Conservation (phyloP, 1,284 basidiomycete species). For the Cerrena zonata region DNA sequence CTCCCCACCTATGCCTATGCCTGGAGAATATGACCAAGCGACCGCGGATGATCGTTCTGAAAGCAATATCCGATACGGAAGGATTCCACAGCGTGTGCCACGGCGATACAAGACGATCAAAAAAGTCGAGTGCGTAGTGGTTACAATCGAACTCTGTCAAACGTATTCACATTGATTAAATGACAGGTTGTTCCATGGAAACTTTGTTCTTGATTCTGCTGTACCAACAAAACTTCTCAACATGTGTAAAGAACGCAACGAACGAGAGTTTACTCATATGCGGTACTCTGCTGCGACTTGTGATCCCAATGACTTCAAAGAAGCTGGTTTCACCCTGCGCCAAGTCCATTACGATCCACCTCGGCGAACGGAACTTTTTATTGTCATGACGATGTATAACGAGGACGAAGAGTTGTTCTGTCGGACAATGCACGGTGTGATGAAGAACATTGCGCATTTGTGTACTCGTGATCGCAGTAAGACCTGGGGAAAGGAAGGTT, state of each 20-base stretch:
- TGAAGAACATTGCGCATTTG: slow-evolving; percentile 80
- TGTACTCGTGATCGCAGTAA: slow-evolving; percentile 79
- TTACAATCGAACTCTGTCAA: background rate
- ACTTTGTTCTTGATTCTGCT: slow-evolving; percentile 82
- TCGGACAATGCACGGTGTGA: slow-evolving; percentile 87
- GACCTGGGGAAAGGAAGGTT: slow-evolving; percentile 94
- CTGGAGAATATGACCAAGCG: slow-evolving; percentile 41
- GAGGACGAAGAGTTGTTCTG: slow-evolving; percentile 75
- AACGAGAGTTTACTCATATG: slow-evolving; percentile 92
- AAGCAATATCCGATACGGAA: slow-evolving; percentile 71
- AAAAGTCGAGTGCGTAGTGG: slow-evolving; percentile 61
- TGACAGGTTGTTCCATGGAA: slow-evolving; percentile 79
- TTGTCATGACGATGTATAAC: slow-evolving; percentile 78
- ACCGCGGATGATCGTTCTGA: slow-evolving; percentile 35
- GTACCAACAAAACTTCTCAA: slow-evolving; percentile 83
- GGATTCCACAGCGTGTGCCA: slow-evolving; percentile 81
- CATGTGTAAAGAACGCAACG: slow-evolving; percentile 67
- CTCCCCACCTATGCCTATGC: slow-evolving; percentile 23
- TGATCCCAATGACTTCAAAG: slow-evolving; percentile 85
- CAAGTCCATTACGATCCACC: slow-evolving; percentile 81
- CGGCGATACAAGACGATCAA: slow-evolving; percentile 88
- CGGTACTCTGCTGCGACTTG: slow-evolving; percentile 90
- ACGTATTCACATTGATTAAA: background rate
- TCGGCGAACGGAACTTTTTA: slow-evolving; percentile 77
- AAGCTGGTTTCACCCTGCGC: slow-evolving; percentile 74